Percentiles rank a stretch among this genome's conserved stretches.
Evolutionary conservation across 805 yeast genomes (phyloP).

Genomic region (Yamadazyma phyllophila): DNA sequence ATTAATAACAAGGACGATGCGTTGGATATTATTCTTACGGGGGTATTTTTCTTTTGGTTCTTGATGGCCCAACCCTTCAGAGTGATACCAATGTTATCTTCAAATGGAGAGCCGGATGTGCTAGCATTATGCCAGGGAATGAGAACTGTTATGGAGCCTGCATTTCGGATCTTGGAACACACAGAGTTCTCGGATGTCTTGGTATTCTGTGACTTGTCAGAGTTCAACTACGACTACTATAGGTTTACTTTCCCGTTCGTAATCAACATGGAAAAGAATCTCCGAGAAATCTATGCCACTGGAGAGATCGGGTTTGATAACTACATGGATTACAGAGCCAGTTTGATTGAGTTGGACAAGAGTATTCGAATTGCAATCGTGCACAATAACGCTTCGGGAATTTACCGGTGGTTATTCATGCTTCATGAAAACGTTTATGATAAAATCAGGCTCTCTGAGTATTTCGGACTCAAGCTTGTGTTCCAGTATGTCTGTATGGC

Average conservation of each 20-base stretch:
- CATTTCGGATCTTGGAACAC: conserved; percentile 9
- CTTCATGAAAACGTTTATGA: conserved; percentile 16
- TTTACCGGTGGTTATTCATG: conserved; percentile 26
- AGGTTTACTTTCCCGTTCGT: conserved; percentile 1
- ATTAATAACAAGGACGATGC: conserved; percentile 11
- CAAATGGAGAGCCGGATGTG: conserved; percentile 19
- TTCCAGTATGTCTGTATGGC: conserved; percentile 20
- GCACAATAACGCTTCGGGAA: conserved; percentile 21
- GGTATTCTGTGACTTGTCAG: conserved; percentile 3
- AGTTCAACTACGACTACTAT: neutral
- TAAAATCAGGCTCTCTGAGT: conserved; percentile 17
- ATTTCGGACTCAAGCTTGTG: conserved; percentile 24
- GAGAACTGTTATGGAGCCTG: conserved; percentile 6
- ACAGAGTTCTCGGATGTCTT: neutral
- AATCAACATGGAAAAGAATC: neutral
- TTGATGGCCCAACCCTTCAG: conserved; percentile 27
- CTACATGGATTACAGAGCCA: neutral
- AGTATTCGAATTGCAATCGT: neutral
- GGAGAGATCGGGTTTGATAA: neutral
- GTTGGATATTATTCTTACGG: conserved; percentile 19
- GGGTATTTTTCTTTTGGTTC: conserved; percentile 23
- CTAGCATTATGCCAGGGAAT: conserved; percentile 21
- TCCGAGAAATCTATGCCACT: neutral
- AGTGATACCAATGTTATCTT: conserved; percentile 24
- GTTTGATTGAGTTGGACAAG: conserved; percentile 10